Percentiles rank a stretch among this genome's conserved stretches.
Conservation (phyloP, 2,329 filamentous ascomycete species). For the Arthrinium puccinioides region DNA sequence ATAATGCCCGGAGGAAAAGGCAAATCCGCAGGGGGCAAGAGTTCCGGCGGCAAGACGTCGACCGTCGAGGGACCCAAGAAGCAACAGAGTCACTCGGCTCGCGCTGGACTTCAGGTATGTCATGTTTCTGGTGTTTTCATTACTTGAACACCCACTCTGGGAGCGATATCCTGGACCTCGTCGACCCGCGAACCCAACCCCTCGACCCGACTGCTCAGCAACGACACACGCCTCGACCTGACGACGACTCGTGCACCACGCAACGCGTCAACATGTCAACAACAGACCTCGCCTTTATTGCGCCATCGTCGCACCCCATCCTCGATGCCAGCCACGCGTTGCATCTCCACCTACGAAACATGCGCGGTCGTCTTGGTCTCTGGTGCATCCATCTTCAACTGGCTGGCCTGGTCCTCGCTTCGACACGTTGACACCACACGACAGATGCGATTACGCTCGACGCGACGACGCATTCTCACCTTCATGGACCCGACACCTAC, state of each 20-base stretch:
- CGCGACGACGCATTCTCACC: background rate
- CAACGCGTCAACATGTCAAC: background rate
- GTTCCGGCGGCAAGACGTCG: constrained; percentile 26
- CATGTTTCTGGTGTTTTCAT: constrained; percentile 4
- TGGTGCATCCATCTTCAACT: too few relatives aligned
- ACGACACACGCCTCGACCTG: background rate
- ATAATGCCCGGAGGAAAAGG: constrained; percentile 83
- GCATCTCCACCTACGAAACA: too few relatives aligned
- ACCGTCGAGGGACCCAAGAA: constrained; percentile 66
- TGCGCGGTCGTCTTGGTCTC: too few relatives aligned
- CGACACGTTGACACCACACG: too few relatives aligned
- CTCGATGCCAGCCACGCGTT: too few relatives aligned
- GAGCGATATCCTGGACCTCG: background rate
- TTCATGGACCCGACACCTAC: too few relatives aligned
- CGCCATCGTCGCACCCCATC: too few relatives aligned
- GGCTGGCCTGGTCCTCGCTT: too few relatives aligned
- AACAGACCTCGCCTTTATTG: too few relatives aligned
- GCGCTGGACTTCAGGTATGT: constrained; percentile 91
- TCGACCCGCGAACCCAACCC: background rate
- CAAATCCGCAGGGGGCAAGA: constrained; percentile 77
- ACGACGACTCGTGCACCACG: too few relatives aligned
- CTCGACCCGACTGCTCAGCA: background rate
- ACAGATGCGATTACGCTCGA: too few relatives aligned
- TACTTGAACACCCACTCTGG: background rate
- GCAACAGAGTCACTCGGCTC: constrained; percentile 91